Base-by-base conservation (phyloP, 164 flowering plant genomes). In the Saururus chinensis region DNA sequence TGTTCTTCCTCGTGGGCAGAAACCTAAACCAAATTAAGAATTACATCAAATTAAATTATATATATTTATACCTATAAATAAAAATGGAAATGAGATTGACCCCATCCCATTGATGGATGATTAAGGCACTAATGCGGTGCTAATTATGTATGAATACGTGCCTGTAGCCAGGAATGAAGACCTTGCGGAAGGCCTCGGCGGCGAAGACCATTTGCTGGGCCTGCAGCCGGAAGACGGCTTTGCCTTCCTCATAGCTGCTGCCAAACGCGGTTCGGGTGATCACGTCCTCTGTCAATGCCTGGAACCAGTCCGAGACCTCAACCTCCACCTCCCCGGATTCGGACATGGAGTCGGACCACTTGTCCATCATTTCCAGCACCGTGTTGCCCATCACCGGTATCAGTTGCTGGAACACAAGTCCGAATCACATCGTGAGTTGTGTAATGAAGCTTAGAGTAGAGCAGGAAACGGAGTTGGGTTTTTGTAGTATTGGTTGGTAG, bases 141-240 rank as follows among this genome's bases (percentile, higher is more conserved):
- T 23, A 49, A 19, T 19, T 59, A 40, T 9, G 24, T 22, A 19
- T 56, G 20, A 51, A 5, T 51, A 51, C 10, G 22, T 74, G 84
- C 97, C 97, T 77, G 49, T 82, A 90, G 0, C 97, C 97, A 0
- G 98, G 98, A 49, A 93, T 83, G 77, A 79, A 77, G 35, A 88
- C 86, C 60, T 87, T 85, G 25, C 80, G 86, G 69, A 84, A 93
- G 1, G 95, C 87, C 51, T 89, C 92, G 1, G 92, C 84, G 7
- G 89, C 90, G 8, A 80, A 73, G 19, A 71, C 65, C 92, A 88
- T 87, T 62, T 93, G 98, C 54, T 86, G 83, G 0, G 84, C 71
- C 74, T 93, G 98, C 1, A 93, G 62, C n/a, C 75, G 45, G 65
- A 84, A 93, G 68, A 93, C 82, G 57, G 83, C 83, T 56, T 76